Evolutionary conservation across 139 green algal species (phyloP).

Genomic region (Haematococcus lacustris): DNA sequence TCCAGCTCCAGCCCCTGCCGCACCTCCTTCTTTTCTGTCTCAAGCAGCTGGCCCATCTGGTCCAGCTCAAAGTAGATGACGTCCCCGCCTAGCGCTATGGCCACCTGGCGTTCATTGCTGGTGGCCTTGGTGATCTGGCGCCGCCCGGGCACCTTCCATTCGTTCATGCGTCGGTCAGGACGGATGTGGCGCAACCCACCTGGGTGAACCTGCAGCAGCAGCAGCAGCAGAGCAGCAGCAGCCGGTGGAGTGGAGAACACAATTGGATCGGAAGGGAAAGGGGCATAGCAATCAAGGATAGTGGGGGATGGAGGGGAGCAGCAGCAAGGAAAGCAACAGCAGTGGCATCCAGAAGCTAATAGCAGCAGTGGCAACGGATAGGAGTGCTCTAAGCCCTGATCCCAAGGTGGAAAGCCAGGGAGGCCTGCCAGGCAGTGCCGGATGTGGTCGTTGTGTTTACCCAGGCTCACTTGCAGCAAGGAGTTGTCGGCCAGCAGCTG

Average conservation of each 20-base stretch:
- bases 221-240: too few relatives aligned
- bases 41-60: conserved; percentile 73
- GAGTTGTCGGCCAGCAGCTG: conserved; percentile 87
- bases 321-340: too few relatives aligned
- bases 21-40: conserved; percentile 84
- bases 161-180: conserved; percentile 85
- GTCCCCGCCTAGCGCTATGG: conserved; percentile 85
- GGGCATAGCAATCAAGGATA: too few relatives aligned
- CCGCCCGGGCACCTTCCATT: conserved; percentile 89
- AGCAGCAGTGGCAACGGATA: too few relatives aligned
- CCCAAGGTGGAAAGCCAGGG: too few relatives aligned
- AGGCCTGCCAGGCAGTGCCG: too few relatives aligned
- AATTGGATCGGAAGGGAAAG: too few relatives aligned
- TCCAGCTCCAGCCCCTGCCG: too few relatives aligned
- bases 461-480: conserved; percentile 83
- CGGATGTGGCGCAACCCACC: conserved; percentile 88
- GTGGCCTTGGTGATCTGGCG: conserved; percentile 53
- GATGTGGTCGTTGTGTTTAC: too few relatives aligned
- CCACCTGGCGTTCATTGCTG: conserved; percentile 76
- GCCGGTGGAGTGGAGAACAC: neutral
- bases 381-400: too few relatives aligned
- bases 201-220: conserved; percentile 82
- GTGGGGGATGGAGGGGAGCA: too few relatives aligned
- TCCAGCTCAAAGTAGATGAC: conserved; percentile 97
- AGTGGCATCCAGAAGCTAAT: too few relatives aligned